phyloP scores from a whole-genome alignment of 148 eudicot species.

The Rhododendron vialii region DNA sequence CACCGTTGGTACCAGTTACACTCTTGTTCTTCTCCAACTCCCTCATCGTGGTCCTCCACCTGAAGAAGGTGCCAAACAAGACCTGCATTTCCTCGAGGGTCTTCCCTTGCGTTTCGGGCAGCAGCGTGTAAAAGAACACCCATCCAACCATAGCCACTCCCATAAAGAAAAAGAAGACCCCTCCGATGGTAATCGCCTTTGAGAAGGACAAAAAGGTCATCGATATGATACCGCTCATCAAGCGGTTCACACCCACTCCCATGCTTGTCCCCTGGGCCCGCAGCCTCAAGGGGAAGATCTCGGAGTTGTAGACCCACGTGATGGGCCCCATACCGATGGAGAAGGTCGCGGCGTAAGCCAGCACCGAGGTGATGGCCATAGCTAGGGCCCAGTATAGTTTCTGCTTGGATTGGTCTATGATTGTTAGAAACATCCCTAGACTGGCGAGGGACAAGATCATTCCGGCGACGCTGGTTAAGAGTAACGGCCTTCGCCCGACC shows the following conservation, averaged over 20 bases:
- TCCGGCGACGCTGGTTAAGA: slow-evolving; percentile 20
- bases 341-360: neutral
- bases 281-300: slow-evolving; percentile 16
- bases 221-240: slow-evolving; percentile 49
- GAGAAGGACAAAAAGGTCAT: slow-evolving; percentile 55
- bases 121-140: too few relatives aligned
- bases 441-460: slow-evolving; percentile 21
- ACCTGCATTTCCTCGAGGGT: too few relatives aligned
- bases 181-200: slow-evolving; percentile 52
- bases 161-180: slow-evolving; percentile 62
- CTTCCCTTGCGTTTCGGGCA: too few relatives aligned
- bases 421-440: neutral
- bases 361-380: neutral
- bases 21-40: slow-evolving; percentile 5
- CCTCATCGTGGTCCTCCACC: slow-evolving; percentile 28
- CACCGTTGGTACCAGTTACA: neutral
- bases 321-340: slow-evolving; percentile 18
- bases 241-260: slow-evolving; percentile 49
- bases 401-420: neutral
- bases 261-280: slow-evolving; percentile 56
- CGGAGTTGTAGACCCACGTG: slow-evolving; percentile 35
- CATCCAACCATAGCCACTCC: too few relatives aligned
- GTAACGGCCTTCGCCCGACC: slow-evolving; percentile 31
- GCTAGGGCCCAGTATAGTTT: neutral
- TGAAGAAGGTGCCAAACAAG: slow-evolving; percentile 40